Evolutionary conservation across 257 asterid species (phyloP).

Genomic region (Solanum neorickii): DNA sequence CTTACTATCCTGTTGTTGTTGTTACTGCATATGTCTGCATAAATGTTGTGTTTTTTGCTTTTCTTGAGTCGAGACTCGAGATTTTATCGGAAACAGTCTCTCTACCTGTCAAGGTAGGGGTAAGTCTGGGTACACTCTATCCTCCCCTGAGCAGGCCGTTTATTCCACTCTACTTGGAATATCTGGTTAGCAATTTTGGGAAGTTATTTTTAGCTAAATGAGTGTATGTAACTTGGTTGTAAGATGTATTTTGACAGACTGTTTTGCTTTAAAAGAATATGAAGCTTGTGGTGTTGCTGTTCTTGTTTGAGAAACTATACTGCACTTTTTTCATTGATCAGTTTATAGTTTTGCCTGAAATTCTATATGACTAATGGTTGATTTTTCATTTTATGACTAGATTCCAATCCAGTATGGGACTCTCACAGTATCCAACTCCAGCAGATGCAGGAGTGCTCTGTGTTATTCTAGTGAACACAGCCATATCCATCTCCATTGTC

Average conservation of each 20-base stretch:
- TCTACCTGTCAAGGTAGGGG: neutral
- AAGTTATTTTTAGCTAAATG: neutral
- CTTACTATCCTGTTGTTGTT: neutral
- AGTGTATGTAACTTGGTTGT: neutral
- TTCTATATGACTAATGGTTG: neutral
- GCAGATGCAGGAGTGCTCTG: slow-evolving; percentile 85
- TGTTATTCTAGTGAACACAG: slow-evolving; percentile 73
- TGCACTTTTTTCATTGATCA: neutral
- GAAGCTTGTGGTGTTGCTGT: neutral
- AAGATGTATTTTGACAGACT: neutral
- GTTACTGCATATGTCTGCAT: neutral
- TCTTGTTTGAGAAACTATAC: neutral
- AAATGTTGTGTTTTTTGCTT: neutral
- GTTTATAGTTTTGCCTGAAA: neutral
- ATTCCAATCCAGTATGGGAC: slow-evolving; percentile 44
- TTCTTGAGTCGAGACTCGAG: neutral
- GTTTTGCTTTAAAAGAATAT: neutral
- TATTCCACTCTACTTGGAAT: neutral
- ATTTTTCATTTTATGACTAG: slow-evolving; percentile 9
- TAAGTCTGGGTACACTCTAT: neutral
- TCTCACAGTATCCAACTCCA: slow-evolving; percentile 70
- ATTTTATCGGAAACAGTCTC: neutral
- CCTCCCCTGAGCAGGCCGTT: neutral
- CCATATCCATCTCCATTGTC: slow-evolving; percentile 64
- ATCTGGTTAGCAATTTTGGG: neutral